Evolutionary conservation across 1,139 yeast genomes (phyloP), one percentile per base, ranked within the genome.

Genomic region (Blastobotrys malaysiensis): DNA sequence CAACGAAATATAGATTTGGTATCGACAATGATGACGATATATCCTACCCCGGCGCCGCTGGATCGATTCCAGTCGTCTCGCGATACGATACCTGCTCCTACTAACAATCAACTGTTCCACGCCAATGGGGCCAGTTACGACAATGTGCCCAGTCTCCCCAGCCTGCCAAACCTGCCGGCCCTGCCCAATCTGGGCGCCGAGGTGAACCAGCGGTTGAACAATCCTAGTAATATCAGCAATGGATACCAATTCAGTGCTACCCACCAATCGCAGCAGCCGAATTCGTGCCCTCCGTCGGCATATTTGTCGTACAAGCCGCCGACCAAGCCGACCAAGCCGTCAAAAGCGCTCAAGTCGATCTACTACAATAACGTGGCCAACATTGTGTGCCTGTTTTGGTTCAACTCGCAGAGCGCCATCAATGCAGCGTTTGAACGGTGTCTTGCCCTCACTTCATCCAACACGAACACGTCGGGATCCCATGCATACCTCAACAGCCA

Each of bases 321-420:
- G 39, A 31, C 39, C 5, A 31, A 31, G 7, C 39, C 39, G 5
- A 16, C 39, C 39, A 47, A 36, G 39, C 27, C 49, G 4, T 43
- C 18, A 27, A 19, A 47, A 27, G 16, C 43, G 18, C 45, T 39
- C 18, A 19, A 18, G 11, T 55, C 59, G 11, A 50, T 58, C 19
- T 64, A 64, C 53, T 60, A 54, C 55, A 52, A 56, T 53, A 65
- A 66, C 47, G 59, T 65, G 13, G 69, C 72, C 21, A 62, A 62
- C 50, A 57, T 68, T 39, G 65, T 66, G 22, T 67, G 70, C 48
- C 61, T 68, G 51, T 62, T 68, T 43, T 67, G 70, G 70, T 66
- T 66, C 57, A 65, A 65, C 50, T 18, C 39, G 16, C 39, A 31
- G n/a, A 31, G 39, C 11, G 39, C 39, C 39, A 31, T 31, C 7